A percentile compares a stretch with the other conserved stretches of the same genome.
Conservation (phyloP, 2,329 filamentous ascomycete species). For the Aspergillus sp. region DNA sequence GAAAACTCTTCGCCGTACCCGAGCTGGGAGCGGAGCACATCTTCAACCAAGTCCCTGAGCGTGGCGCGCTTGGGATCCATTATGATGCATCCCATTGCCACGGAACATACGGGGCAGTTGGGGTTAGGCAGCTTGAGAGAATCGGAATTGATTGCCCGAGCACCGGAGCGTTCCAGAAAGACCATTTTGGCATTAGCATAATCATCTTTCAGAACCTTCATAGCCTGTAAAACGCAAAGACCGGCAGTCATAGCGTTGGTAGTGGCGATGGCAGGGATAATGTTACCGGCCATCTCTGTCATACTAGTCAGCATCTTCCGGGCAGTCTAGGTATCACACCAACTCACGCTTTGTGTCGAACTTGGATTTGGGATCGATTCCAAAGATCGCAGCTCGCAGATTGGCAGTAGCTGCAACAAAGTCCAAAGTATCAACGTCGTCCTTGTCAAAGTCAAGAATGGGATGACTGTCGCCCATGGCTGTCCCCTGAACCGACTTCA, state of each 20-base stretch:
- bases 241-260: constrained; percentile 95
- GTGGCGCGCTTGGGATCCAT: constrained; percentile 68
- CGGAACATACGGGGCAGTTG: constrained; percentile 75
- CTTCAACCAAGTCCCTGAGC: constrained; percentile 70
- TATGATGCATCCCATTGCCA: constrained; percentile 59
- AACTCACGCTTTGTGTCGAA: constrained; percentile 79
- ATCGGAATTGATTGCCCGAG: constrained; percentile 53
- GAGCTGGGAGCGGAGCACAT: constrained; percentile 61
- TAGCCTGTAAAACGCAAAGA: constrained; percentile 83
- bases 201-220: constrained; percentile 76
- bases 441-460: constrained; percentile 87
- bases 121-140: constrained; percentile 61
- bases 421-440: constrained; percentile 88
- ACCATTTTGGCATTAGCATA: constrained; percentile 71
- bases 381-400: constrained; percentile 80
- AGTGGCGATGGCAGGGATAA: constrained; percentile 95
- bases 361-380: constrained; percentile 78
- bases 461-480: constrained; percentile 41
- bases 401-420: constrained; percentile 91
- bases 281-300: constrained; percentile 93
- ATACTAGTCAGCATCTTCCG: constrained; percentile 4
- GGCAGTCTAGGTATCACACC: not conserved
- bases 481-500: constrained; percentile 57
- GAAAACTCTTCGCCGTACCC: constrained; percentile 77
- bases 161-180: constrained; percentile 65